Evolutionary conservation across 129 eudicot species (phyloP).

Genomic region (Helichrysum umbraculigerum): DNA sequence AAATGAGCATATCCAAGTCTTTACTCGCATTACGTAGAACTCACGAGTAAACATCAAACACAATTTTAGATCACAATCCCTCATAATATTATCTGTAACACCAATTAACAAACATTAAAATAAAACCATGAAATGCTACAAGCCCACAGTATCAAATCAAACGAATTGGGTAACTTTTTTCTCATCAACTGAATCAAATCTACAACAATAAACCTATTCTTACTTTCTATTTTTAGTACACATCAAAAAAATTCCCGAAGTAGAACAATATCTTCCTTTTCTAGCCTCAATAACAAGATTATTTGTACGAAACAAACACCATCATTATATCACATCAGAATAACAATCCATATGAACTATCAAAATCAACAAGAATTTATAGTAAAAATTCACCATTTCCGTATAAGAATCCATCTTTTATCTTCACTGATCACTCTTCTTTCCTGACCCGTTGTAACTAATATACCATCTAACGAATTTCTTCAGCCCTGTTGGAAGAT

Average conservation of each 20-base stretch:
- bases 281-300: slow-evolving; percentile 42
- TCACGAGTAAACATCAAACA: not conserved
- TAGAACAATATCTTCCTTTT: slow-evolving; percentile 39
- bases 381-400: slow-evolving; percentile 17
- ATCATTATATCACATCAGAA: slow-evolving; percentile 6
- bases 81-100: not conserved
- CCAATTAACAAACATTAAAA: not conserved
- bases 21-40: no score
- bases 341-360: slow-evolving; percentile 43
- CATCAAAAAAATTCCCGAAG: slow-evolving; percentile 29
- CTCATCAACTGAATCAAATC: slow-evolving; percentile 33
- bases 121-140: slow-evolving; percentile 45
- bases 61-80: not conserved
- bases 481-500: slow-evolving; percentile 84
- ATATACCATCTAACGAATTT: slow-evolving; percentile 83
- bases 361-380: slow-evolving; percentile 58
- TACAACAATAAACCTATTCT: slow-evolving; percentile 56
- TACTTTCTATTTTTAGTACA: slow-evolving; percentile 40
- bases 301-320: slow-evolving; percentile 22
- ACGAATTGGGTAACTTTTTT: slow-evolving; percentile 35
- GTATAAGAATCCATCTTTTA: slow-evolving; percentile 19
- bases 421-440: slow-evolving; percentile 58
- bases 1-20: no score
- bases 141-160: slow-evolving; percentile 46
- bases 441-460: slow-evolving; percentile 61